These are phyloP conservation scores for Amylostereum areolatum DNA, from an alignment of 1,284 basidiomycete species.

Conservation along the genomic window DNA sequence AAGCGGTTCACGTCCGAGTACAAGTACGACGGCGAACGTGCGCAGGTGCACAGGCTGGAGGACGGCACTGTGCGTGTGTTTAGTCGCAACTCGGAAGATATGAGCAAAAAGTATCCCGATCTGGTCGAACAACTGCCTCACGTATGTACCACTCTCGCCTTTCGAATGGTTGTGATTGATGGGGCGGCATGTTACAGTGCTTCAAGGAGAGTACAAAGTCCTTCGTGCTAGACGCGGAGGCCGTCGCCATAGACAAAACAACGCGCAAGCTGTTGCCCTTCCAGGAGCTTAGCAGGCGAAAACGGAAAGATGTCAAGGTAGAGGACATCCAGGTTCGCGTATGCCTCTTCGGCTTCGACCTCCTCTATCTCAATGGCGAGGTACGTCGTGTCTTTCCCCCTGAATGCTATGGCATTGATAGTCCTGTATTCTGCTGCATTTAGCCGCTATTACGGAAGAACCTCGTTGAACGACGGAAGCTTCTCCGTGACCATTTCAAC, in stretches of 20 bases:
- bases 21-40: constrained; percentile 99
- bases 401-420: background rate
- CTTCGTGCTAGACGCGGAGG: constrained; percentile 95
- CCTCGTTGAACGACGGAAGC: constrained; percentile 67
- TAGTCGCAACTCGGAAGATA: constrained; percentile 97
- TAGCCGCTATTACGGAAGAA: constrained; percentile 66
- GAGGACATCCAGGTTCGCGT: constrained; percentile 96
- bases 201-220: constrained; percentile 78
- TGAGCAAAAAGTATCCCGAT: constrained; percentile 99
- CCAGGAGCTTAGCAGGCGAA: constrained; percentile 93
- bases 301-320: constrained; percentile 95
- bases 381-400: constrained; percentile 34
- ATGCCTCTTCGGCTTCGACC: constrained; percentile 93
- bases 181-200: constrained; percentile 45
- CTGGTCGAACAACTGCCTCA: constrained; percentile 88
- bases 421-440: background rate
- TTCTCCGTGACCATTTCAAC: constrained; percentile 79
- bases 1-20: constrained; percentile 98
- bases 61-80: constrained; percentile 85
- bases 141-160: constrained; percentile 36
- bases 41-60: constrained; percentile 82
- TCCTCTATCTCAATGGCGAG: constrained; percentile 92
- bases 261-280: constrained; percentile 89
- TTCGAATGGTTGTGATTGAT: background rate
- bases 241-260: constrained; percentile 89